Conservation (phyloP, 129 eudicot genomes). For the Tanacetum coccineum region DNA sequence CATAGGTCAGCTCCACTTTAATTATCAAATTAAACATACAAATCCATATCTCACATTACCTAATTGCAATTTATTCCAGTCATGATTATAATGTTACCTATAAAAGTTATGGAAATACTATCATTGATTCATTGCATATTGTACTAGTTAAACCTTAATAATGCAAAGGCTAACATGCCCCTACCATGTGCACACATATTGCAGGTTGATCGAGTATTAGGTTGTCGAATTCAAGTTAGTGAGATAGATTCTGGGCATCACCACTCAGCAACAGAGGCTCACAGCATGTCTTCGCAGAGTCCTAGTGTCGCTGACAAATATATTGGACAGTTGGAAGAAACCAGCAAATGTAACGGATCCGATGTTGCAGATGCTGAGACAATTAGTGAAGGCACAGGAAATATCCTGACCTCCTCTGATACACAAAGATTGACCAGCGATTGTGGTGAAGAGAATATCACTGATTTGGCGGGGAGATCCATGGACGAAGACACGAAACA, state of each 20-base stretch:
- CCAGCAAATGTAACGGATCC: constrained; percentile 26
- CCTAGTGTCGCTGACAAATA: constrained; percentile 24
- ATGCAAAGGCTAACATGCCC: not conserved
- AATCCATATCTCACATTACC: too few relatives aligned
- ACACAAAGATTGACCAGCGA: constrained; percentile 33
- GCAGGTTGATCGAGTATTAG: constrained; percentile 93
- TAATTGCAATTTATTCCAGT: too few relatives aligned
- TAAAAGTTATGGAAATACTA: too few relatives aligned
- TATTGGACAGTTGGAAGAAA: constrained; percentile 24
- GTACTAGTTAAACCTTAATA: too few relatives aligned
- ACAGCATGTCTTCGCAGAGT: constrained; percentile 21
- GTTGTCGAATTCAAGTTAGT: constrained; percentile 64
- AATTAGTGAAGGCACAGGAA: constrained; percentile 19
- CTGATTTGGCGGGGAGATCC: constrained; percentile 26
- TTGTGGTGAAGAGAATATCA: constrained; percentile 29
- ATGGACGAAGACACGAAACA: constrained; percentile 16
- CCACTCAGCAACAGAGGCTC: constrained; percentile 29
- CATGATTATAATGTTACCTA: too few relatives aligned
- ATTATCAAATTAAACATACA: too few relatives aligned
- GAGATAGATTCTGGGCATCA: constrained; percentile 18
- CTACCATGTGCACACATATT: not conserved
- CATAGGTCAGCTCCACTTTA: too few relatives aligned
- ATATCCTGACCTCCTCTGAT: constrained; percentile 18
- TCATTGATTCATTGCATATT: too few relatives aligned
- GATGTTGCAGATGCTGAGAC: constrained; percentile 28